Evolutionary conservation across 805 yeast genomes (phyloP).

Genomic region (Yamadazyma endophytica): DNA sequence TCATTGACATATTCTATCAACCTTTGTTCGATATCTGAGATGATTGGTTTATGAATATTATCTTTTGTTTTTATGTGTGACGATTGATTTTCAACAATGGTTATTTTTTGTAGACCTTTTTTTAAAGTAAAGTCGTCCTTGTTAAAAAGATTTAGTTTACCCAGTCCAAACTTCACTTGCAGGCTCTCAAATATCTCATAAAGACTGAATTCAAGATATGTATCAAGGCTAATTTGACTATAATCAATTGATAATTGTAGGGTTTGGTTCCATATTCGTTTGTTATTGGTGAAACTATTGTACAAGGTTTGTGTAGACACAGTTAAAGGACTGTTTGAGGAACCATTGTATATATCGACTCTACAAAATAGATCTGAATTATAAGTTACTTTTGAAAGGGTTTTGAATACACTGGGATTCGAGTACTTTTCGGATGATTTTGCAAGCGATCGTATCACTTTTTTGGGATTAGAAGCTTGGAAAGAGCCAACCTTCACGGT

Average conservation of each 20-base stretch:
- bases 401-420: conserved; percentile 31
- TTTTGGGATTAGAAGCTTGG: conserved; percentile 12
- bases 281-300: conserved; percentile 26
- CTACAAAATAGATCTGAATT: conserved; percentile 34
- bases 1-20: conserved; percentile 76
- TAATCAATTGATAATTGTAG: conserved; percentile 67
- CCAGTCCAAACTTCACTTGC: conserved; percentile 53
- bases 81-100: no score
- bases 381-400: conserved; percentile 23
- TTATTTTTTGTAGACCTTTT: conserved; percentile 63
- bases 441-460: conserved; percentile 11
- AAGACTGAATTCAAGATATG: conserved; percentile 56
- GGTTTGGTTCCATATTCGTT: conserved; percentile 68
- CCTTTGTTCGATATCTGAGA: no score
- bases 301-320: conserved; percentile 34
- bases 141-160: conserved; percentile 59
- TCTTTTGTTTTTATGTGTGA: conserved; percentile 11
- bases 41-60: no score
- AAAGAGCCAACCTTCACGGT: conserved; percentile 30
- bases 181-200: conserved; percentile 65
- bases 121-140: conserved; percentile 50
- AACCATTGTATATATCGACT: conserved; percentile 28
- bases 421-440: conserved; percentile 30
- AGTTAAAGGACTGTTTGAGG: conserved; percentile 22
- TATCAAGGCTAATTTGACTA: conserved; percentile 62